A percentile compares a stretch with the other conserved stretches of the same genome.
Conservation (phyloP, 2,329 filamentous ascomycete genomes). For the Alternaria sp. region DNA sequence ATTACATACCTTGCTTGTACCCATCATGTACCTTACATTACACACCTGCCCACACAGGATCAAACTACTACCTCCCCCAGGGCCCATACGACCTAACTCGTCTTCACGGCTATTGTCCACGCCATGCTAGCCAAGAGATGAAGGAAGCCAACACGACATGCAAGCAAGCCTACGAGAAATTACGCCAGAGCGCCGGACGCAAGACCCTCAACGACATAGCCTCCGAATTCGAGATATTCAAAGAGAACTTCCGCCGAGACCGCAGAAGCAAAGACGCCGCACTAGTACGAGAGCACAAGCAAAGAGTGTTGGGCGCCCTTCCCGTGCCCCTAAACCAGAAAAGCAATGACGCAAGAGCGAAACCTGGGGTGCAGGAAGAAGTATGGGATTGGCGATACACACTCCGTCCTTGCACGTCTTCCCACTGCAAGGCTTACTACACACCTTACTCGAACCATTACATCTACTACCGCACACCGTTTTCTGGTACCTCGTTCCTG, state of each 20-base stretch:
- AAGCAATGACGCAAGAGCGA: not conserved
- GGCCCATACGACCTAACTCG: constrained; percentile 35
- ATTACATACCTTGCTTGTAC: constrained; percentile 41
- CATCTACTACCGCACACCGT: constrained; percentile 29
- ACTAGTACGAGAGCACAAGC: constrained; percentile 18
- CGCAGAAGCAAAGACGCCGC: constrained; percentile 15
- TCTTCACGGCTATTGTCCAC: constrained; percentile 36
- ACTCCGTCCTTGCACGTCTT: constrained; percentile 32
- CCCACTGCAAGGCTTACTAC: constrained; percentile 28
- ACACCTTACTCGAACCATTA: constrained; percentile 35
- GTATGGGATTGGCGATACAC: constrained; percentile 38
- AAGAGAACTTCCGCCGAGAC: constrained; percentile 23
- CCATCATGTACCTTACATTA: constrained; percentile 35
- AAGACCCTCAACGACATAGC: constrained; percentile 39
- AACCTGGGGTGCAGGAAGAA: not conserved
- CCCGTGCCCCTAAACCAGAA: not conserved
- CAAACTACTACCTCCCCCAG: constrained; percentile 37
- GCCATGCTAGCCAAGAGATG: constrained; percentile 37
- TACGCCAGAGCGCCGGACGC: constrained; percentile 43
- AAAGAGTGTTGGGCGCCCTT: constrained; percentile 18
- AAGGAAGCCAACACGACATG: constrained; percentile 30
- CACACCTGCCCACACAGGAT: constrained; percentile 28
- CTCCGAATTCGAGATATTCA: constrained; percentile 35
- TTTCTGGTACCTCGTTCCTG: constrained; percentile 18
- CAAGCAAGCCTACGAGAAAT: constrained; percentile 35